phyloP scores from a whole-genome alignment of 257 asterid genomes.

The Gentiana straminea region DNA sequence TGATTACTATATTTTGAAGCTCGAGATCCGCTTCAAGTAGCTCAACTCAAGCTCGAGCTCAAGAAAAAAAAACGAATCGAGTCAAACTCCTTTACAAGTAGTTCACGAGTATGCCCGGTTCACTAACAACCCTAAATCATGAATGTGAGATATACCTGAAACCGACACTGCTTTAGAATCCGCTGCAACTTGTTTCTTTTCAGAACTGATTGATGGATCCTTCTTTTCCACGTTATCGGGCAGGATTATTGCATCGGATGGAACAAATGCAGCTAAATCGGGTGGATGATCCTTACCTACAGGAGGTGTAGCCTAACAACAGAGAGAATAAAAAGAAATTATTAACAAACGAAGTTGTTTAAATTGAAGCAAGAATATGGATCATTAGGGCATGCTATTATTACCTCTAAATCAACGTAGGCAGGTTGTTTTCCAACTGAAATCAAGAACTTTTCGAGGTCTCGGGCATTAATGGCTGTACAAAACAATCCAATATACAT shows the following conservation, averaged over 20 bases:
- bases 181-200: conserved; percentile 19
- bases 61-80: too few species aligned
- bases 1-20: too few species aligned
- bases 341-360: neutral
- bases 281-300: conserved; percentile 98
- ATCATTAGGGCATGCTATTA: conserved; percentile 10
- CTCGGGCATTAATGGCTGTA: conserved; percentile 59
- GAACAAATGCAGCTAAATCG: conserved; percentile 76
- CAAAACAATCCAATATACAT: conserved; percentile 7
- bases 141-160: conserved; percentile 24
- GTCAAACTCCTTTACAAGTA: too few species aligned
- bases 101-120: too few species aligned
- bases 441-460: conserved; percentile 71
- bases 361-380: conserved; percentile 5
- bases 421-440: conserved; percentile 61
- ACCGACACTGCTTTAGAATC: conserved; percentile 25
- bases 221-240: conserved; percentile 27
- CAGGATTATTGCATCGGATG: conserved; percentile 47
- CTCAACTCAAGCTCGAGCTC: too few species aligned
- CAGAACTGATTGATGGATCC: conserved; percentile 27
- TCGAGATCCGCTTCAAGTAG: too few species aligned
- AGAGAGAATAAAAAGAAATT: too few species aligned
- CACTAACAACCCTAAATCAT: too few species aligned
- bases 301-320: conserved; percentile 57
- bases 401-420: conserved; percentile 92